Conservation (phyloP, 805 yeast genomes). For the Lipomyces chichibuensis region DNA sequence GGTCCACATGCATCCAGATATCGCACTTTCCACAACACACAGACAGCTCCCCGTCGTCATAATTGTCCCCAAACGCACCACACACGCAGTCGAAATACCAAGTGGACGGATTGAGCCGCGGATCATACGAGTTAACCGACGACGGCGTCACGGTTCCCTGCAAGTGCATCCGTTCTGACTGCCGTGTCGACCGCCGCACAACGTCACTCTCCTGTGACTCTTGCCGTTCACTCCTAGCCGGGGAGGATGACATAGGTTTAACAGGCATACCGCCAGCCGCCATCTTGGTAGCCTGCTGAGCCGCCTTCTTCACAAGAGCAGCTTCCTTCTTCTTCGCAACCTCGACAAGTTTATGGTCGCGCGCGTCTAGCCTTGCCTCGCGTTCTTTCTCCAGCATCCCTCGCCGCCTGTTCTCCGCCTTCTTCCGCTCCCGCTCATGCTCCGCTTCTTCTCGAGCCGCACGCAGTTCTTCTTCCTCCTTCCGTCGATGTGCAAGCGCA, state of each 20-base stretch:
- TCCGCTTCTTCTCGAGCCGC: slow-evolving; percentile 27
- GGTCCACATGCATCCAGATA: slow-evolving; percentile 49
- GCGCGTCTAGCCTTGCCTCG: slow-evolving; percentile 22
- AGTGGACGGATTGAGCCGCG: slow-evolving; percentile 16
- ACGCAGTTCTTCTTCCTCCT: slow-evolving; percentile 37
- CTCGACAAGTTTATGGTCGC: slow-evolving; percentile 28
- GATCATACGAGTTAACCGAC: slow-evolving; percentile 16
- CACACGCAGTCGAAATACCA: slow-evolving; percentile 51
- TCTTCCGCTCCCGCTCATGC: slow-evolving; percentile 25
- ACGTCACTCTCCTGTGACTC: slow-evolving; percentile 18
- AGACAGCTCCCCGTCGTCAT: slow-evolving; percentile 47
- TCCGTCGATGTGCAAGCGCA: slow-evolving; percentile 34
- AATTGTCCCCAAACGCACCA: slow-evolving; percentile 46
- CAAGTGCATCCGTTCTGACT: slow-evolving; percentile 12
- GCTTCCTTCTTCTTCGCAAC: slow-evolving; percentile 27
- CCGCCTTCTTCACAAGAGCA: slow-evolving; percentile 25
- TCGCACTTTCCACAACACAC: slow-evolving; percentile 48
- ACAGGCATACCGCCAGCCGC: slow-evolving; percentile 11
- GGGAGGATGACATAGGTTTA: neutral
- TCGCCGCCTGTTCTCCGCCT: slow-evolving; percentile 25
- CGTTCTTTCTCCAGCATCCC: slow-evolving; percentile 22
- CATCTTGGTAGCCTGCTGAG: slow-evolving; percentile 17
- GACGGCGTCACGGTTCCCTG: slow-evolving; percentile 23
- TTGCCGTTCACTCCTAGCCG: slow-evolving; percentile 19
- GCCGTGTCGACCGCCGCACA: slow-evolving; percentile 27